Conservation (phyloP, 148 eudicot genomes). For the Euryodendron excelsum region DNA sequence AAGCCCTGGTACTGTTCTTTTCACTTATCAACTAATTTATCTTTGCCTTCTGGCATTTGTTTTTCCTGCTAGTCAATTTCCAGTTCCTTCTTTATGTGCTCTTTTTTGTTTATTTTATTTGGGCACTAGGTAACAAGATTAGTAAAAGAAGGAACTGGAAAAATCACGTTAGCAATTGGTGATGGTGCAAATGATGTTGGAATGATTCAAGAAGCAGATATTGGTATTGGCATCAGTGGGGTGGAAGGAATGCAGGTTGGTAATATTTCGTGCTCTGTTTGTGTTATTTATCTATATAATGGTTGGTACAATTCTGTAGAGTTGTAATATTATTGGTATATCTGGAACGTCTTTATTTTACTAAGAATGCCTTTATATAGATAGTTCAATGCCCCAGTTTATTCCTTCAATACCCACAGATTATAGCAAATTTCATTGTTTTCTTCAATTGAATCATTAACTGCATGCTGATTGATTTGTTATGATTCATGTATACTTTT, state of each 20-base stretch:
- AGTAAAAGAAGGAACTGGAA: conserved; percentile 96
- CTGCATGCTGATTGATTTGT: no score
- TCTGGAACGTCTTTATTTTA: neutral
- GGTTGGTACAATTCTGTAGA: neutral
- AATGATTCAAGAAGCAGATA: conserved; percentile 99
- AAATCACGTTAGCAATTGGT: conserved; percentile 88
- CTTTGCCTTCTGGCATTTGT: neutral
- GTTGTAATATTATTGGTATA: neutral
- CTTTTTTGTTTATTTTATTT: neutral
- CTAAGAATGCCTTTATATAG: no score
- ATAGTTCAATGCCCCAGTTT: no score
- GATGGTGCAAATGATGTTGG: conserved; percentile 99
- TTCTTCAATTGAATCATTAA: neutral
- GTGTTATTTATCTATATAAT: neutral
- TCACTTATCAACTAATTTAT: neutral
- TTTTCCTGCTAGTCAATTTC: conserved; percentile 1
- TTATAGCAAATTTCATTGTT: neutral
- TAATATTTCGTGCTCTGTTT: conserved; percentile 1
- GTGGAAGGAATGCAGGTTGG: conserved; percentile 98
- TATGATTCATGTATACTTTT: conserved; percentile 6
- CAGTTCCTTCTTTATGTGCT: neutral
- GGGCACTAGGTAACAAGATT: conserved; percentile 73
- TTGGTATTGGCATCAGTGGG: conserved; percentile 98
- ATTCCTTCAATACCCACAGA: neutral
- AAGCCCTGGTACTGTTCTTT: conserved; percentile 55